Conservation (phyloP, 306 rosid genomes). For the Rubus idaeus region DNA sequence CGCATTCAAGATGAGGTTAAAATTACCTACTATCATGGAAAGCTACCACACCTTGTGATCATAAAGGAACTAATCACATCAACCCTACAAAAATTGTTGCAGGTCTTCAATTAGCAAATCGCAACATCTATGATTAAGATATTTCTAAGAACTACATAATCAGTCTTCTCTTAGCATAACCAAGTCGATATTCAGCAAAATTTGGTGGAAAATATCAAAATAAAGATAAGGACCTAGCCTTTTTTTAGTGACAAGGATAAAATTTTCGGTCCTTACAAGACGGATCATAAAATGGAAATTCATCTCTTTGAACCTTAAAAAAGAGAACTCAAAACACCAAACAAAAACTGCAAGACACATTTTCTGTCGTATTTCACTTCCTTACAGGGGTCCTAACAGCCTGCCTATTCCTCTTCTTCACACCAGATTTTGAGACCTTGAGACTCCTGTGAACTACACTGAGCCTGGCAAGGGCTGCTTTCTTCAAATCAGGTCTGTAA, state of each 20-base stretch:
- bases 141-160: not conserved
- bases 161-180: not conserved
- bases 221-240: not conserved
- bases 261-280: not conserved
- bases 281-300: too few species aligned
- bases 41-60: not conserved
- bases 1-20: not conserved
- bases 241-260: not conserved
- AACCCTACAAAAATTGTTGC: not conserved
- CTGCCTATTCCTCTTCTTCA: conserved; percentile 83
- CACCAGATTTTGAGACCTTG: conserved; percentile 71
- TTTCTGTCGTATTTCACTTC: conserved; percentile 32
- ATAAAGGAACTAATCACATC: not conserved
- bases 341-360: not conserved
- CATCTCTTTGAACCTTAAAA: not conserved
- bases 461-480: conserved; percentile 74
- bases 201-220: not conserved
- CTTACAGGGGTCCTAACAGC: conserved; percentile 38
- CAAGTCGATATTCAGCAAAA: not conserved
- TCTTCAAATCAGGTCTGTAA: conserved; percentile 76
- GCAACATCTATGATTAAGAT: not conserved
- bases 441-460: conserved; percentile 75
- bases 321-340: not conserved
- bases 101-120: not conserved
- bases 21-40: too few species aligned